Conservation (phyloP, 1,284 basidiomycete genomes). For the Porphyrellus sp. region DNA sequence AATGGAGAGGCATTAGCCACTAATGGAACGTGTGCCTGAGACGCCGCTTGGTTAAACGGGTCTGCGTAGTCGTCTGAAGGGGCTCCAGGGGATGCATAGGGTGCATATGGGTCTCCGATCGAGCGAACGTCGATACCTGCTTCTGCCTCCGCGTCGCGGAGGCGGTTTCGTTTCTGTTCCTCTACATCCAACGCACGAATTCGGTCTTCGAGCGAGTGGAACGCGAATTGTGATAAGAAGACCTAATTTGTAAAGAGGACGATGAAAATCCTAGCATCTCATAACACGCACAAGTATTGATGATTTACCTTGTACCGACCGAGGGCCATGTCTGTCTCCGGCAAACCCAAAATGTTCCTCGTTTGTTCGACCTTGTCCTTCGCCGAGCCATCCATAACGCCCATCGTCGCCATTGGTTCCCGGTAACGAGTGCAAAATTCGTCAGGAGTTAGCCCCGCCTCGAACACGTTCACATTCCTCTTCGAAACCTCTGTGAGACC, state of each 20-base stretch:
- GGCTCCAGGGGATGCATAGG: conserved; percentile 55
- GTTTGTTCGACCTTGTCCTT: conserved; percentile 57
- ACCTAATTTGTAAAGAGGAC: conserved; percentile 52
- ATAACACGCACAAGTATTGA: conserved; percentile 9
- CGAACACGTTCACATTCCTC: conserved; percentile 65
- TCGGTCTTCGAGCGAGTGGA: conserved; percentile 88
- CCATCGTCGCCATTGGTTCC: conserved; percentile 52
- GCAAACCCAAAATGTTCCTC: conserved; percentile 61
- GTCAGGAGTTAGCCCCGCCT: conserved; percentile 82
- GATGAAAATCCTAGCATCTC: background rate
- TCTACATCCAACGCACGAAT: conserved; percentile 81
- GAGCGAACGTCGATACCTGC: conserved; percentile 70
- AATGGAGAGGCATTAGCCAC: conserved; percentile 78
- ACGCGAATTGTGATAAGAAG: conserved; percentile 85
- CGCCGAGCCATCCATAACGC: conserved; percentile 48
- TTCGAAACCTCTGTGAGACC: conserved; percentile 80
- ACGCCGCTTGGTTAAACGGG: conserved; percentile 43
- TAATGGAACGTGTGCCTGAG: conserved; percentile 65
- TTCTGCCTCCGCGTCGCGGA: conserved; percentile 72
- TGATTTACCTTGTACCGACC: conserved; percentile 72
- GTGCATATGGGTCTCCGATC: conserved; percentile 75
- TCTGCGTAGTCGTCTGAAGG: conserved; percentile 46
- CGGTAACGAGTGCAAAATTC: conserved; percentile 88
- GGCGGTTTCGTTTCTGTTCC: conserved; percentile 74
- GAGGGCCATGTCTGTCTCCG: conserved; percentile 73